Conservation (phyloP, 441 rosid species). For the Pelargonium exstipulatum region DNA sequence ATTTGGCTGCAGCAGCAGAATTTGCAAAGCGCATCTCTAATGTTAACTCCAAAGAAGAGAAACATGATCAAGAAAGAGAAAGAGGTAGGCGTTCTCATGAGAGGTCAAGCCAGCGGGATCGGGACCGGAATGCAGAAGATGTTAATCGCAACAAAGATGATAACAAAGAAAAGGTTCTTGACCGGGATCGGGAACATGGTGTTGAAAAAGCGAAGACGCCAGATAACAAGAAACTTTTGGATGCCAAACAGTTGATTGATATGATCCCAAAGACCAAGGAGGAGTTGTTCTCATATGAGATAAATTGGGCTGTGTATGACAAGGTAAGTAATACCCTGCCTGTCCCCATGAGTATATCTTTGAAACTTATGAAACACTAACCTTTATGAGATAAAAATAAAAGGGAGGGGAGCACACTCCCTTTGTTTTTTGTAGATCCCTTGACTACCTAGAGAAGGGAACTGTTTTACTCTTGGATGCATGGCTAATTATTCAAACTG, state of each 20-base stretch:
- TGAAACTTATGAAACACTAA: neutral
- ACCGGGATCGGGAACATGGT: conserved; percentile 60
- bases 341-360: neutral
- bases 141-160: conserved; percentile 46
- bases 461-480: too few species aligned
- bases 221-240: conserved; percentile 77
- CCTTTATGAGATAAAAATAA: neutral
- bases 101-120: conserved; percentile 61
- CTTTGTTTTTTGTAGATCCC: neutral
- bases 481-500: too few species aligned
- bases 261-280: conserved; percentile 98
- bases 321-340: conserved; percentile 42
- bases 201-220: conserved; percentile 54
- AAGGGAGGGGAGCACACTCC: neutral
- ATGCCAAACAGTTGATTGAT: conserved; percentile 96
- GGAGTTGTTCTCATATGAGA: conserved; percentile 80
- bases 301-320: conserved; percentile 89
- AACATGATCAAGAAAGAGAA: conserved; percentile 64
- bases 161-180: conserved; percentile 41
- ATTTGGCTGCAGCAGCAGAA: conserved; percentile 93
- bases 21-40: conserved; percentile 80
- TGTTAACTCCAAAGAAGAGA: conserved; percentile 65
- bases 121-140: conserved; percentile 49
- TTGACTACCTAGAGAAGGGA: too few species aligned
- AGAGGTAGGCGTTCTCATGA: conserved; percentile 72